phyloP scores from a whole-genome alignment of 2,329 filamentous ascomycete species.

The Endoconidiophora polonica region DNA sequence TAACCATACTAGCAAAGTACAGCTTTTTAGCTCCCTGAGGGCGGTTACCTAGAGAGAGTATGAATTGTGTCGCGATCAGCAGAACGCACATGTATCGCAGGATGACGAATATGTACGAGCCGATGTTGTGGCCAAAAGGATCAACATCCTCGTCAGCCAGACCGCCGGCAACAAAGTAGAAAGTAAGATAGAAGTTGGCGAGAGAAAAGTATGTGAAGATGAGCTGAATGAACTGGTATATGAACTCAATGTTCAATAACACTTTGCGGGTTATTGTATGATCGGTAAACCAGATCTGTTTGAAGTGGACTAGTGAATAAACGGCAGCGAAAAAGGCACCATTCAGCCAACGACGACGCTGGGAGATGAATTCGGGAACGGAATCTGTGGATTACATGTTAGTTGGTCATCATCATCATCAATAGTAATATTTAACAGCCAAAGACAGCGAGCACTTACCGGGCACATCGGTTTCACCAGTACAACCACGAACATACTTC shows the following conservation, averaged over 20 bases:
- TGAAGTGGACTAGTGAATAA: slow-evolving; percentile 90
- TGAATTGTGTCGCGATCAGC: slow-evolving; percentile 87
- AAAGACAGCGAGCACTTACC: slow-evolving; percentile 36
- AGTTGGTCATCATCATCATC: too few species aligned
- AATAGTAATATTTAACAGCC: not conserved
- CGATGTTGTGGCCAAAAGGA: slow-evolving; percentile 80
- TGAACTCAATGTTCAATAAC: slow-evolving; percentile 81
- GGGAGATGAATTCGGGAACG: slow-evolving; percentile 92
- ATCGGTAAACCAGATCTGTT: slow-evolving; percentile 83
- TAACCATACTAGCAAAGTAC: slow-evolving; percentile 72
- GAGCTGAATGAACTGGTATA: slow-evolving; percentile 86
- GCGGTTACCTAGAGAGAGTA: slow-evolving; percentile 86
- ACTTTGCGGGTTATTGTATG: slow-evolving; percentile 81
- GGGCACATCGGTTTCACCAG: slow-evolving; percentile 93
- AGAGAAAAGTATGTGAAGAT: slow-evolving; percentile 96
- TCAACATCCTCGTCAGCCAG: slow-evolving; percentile 64
- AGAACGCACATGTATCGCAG: slow-evolving; percentile 74
- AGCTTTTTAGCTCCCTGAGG: slow-evolving; percentile 88
- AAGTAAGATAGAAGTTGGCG: slow-evolving; percentile 96
- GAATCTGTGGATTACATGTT: slow-evolving; percentile 38
- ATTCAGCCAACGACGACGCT: slow-evolving; percentile 92
- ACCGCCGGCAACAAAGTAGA: slow-evolving; percentile 93
- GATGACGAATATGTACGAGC: slow-evolving; percentile 69
- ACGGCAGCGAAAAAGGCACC: slow-evolving; percentile 97
- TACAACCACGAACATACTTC: slow-evolving; percentile 94